Evolutionary conservation across 2,329 filamentous ascomycete species (phyloP), one percentile per base, ranked within the genome.

Genomic region (Coniella vitis): DNA sequence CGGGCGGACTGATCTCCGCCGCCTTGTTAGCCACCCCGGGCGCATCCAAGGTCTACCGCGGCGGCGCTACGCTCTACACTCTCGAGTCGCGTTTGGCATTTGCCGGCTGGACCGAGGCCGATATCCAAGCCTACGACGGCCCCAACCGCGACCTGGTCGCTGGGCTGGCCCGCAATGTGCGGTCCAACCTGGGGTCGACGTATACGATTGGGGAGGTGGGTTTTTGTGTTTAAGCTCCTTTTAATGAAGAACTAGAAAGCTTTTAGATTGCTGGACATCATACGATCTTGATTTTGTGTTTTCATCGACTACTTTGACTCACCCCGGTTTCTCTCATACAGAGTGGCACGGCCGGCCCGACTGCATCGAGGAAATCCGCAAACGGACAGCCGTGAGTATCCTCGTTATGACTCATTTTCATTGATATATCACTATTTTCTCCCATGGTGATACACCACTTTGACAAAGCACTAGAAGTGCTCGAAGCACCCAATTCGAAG

Each of bases 341-440:
- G 67, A 78, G 73, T 45, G 81, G 81, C 1, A 84, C 79, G 2
- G 81, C 80, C n/a, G 81, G 81, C 1, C 81, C 81, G 8, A 81
- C 75, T 1, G 78, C 48, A 7, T 10, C 75, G 12, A 80, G 79
- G 0, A 64, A 63, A 22, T 76, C 73, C 38, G 67, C 64, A 53
- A 83, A 83, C 60, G 63, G 80, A 35, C 76, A 69, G 32, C 80
- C 79, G 67, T 76, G 16, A 46, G 51, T 51, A 14, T 14, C 14
- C 38, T 34, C 19, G 10, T 10, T 29, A 29, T 29, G 25, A 10
- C 5, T 29, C 25, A 29, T 29, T n/a, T n/a, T n/a, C n/a, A n/a
- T n/a, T n/a, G n/a, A n/a, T n/a, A n/a, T n/a, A n/a, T n/a, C n/a
- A n/a, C n/a, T n/a, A n/a, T n/a, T n/a, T n/a, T n/a, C n/a, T n/a